These are phyloP conservation scores for Microcos paniculata DNA, from an alignment of 345 rosid genomes.

Conservation along the genomic window DNA sequence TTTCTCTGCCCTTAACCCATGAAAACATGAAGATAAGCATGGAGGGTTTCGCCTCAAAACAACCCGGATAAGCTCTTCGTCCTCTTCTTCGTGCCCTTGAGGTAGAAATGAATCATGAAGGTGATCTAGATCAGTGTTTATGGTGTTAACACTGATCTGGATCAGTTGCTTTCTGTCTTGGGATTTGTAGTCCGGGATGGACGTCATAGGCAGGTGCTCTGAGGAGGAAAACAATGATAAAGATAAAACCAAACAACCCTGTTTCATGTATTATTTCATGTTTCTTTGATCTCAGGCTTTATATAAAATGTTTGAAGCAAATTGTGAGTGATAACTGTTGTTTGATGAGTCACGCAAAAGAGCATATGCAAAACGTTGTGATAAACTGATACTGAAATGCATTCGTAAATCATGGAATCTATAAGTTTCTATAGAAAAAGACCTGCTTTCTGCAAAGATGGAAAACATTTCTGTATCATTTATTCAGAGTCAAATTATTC, in stretches of 20 bases:
- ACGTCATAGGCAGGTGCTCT: not conserved
- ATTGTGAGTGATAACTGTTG: not conserved
- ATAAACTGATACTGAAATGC: constrained; percentile 1
- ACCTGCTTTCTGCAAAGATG: not conserved
- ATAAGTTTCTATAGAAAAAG: not conserved
- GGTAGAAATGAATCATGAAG: constrained; percentile 13
- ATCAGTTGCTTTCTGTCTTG: not conserved
- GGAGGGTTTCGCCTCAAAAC: not conserved
- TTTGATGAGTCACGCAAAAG: not conserved
- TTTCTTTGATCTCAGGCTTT: not conserved
- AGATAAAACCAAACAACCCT: not conserved
- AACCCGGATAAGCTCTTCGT: not conserved
- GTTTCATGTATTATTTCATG: not conserved
- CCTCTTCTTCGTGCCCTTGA: constrained; percentile 1
- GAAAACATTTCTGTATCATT: constrained; percentile 5
- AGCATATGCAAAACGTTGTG: constrained; percentile 3
- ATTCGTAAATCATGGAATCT: not conserved
- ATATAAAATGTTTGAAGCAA: not conserved
- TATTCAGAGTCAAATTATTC: not conserved
- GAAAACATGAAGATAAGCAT: not conserved
- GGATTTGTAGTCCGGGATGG: constrained; percentile 8
- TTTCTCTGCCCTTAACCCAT: not conserved
- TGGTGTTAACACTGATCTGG: not conserved
- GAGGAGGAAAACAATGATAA: not conserved
- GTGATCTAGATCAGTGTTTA: not conserved